These are phyloP conservation scores for Tetraselmis striata DNA, from an alignment of 139 green algal species.

Conservation along the genomic window DNA sequence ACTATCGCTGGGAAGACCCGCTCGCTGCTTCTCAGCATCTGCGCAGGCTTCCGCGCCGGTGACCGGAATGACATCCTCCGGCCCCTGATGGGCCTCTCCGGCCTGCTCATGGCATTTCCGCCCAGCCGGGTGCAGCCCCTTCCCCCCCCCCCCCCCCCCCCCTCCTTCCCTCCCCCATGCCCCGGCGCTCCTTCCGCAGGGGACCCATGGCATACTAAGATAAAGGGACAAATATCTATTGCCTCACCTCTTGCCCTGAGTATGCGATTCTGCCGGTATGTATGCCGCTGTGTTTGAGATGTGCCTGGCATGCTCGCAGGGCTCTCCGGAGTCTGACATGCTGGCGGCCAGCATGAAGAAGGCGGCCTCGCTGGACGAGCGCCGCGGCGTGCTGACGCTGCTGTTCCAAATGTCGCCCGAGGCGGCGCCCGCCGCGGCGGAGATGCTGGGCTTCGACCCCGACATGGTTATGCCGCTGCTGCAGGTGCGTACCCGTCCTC, in stretches of 20 bases:
- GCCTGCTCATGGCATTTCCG: slow-evolving; percentile 24
- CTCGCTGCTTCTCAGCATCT: slow-evolving; percentile 22
- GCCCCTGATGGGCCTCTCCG: slow-evolving; percentile 14
- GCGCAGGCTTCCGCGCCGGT: slow-evolving; percentile 19
- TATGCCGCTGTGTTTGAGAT: not conserved
- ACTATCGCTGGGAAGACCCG: slow-evolving; percentile 24
- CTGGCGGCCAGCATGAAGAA: slow-evolving; percentile 20
- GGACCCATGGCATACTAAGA: too few species aligned
- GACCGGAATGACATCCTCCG: slow-evolving; percentile 14
- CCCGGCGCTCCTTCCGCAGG: too few species aligned
- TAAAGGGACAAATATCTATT: too few species aligned
- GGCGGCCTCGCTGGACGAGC: slow-evolving; percentile 22
- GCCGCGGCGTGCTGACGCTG: not conserved
- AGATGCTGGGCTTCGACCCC: slow-evolving; percentile 39
- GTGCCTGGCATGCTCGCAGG: not conserved
- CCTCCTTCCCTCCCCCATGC: not conserved
- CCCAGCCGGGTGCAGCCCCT: not conserved
- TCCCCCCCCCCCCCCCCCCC: not conserved
- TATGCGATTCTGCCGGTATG: too few species aligned
- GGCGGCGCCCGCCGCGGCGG: slow-evolving; percentile 20
- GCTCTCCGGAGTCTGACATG: slow-evolving; percentile 31
- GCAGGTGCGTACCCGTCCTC: not conserved
- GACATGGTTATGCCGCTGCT: slow-evolving; percentile 28
- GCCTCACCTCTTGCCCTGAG: too few species aligned
- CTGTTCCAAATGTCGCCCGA: slow-evolving; percentile 4